Evolutionary conservation across 2,329 filamentous ascomycete species (phyloP).

Genomic region (Didymella pomorum): DNA sequence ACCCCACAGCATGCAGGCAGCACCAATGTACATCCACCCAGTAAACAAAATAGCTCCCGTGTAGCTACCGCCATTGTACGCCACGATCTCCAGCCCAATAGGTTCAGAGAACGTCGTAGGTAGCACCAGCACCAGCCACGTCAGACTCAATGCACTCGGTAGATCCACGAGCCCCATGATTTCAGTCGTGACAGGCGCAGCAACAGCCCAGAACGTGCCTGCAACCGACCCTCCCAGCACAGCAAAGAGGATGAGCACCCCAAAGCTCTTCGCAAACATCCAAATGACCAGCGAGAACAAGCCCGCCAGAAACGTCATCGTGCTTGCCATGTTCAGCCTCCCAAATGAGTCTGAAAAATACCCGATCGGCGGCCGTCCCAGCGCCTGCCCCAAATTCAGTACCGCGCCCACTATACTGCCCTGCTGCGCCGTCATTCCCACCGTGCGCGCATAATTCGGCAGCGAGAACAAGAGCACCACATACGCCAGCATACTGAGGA

Average conservation of each 20-base stretch:
- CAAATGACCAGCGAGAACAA: slow-evolving; percentile 75
- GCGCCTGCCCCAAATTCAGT: slow-evolving; percentile 71
- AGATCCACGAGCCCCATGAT: slow-evolving; percentile 75
- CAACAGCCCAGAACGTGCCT: slow-evolving; percentile 71
- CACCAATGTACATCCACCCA: slow-evolving; percentile 69
- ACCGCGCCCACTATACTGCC: slow-evolving; percentile 76
- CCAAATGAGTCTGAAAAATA: slow-evolving; percentile 75
- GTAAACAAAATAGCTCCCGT: slow-evolving; percentile 67
- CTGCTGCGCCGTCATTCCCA: slow-evolving; percentile 72
- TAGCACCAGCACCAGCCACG: slow-evolving; percentile 75
- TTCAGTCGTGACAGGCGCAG: slow-evolving; percentile 75
- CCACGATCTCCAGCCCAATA: slow-evolving; percentile 64
- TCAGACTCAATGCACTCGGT: slow-evolving; percentile 72
- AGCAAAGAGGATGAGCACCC: slow-evolving; percentile 74
- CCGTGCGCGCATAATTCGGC: slow-evolving; percentile 73
- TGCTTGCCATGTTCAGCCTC: slow-evolving; percentile 74
- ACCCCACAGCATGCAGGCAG: slow-evolving; percentile 62
- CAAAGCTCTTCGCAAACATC: slow-evolving; percentile 73
- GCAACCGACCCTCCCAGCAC: slow-evolving; percentile 71
- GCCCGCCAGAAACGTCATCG: slow-evolving; percentile 70
- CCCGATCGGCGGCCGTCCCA: slow-evolving; percentile 76
- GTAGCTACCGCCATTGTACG: slow-evolving; percentile 59
- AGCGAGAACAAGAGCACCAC: slow-evolving; percentile 79
- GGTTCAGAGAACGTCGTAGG: slow-evolving; percentile 71
- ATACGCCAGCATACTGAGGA: slow-evolving; percentile 77